Evolutionary conservation across 2,329 filamentous ascomycete species (phyloP).

Genomic region (Plenodomus tracheiphilus): DNA sequence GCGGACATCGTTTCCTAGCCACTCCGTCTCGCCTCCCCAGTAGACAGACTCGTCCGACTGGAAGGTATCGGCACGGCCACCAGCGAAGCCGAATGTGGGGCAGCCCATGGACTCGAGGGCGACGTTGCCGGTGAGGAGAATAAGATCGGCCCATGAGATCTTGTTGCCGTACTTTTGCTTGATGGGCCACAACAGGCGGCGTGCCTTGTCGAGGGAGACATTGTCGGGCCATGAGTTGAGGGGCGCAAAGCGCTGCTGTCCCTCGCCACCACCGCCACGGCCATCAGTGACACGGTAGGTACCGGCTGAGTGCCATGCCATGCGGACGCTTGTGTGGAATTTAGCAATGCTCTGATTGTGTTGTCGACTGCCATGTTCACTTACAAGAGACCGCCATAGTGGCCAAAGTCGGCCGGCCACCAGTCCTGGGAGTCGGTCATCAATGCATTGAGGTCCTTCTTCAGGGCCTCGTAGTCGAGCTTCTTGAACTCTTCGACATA

Average conservation of each 20-base stretch:
- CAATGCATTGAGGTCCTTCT: conserved; percentile 71
- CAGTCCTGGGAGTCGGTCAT: conserved; percentile 80
- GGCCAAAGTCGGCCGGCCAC: conserved; percentile 82
- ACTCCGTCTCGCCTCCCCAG: conserved; percentile 76
- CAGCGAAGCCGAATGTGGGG: conserved; percentile 73
- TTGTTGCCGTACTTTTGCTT: conserved; percentile 85
- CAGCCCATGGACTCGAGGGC: conserved; percentile 77
- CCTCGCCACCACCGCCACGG: conserved; percentile 72
- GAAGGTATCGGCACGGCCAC: conserved; percentile 72
- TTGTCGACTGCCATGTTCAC: conserved; percentile 3
- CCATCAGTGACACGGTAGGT: conserved; percentile 77
- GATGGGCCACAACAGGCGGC: conserved; percentile 76
- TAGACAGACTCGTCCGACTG: conserved; percentile 76
- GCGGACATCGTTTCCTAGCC: conserved; percentile 74
- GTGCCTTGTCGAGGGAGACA: conserved; percentile 76
- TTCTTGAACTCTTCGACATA: conserved; percentile 73
- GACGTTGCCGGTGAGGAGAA: conserved; percentile 74
- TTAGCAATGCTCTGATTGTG: conserved; percentile 6
- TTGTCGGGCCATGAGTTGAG: conserved; percentile 85
- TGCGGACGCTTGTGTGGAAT: conserved; percentile 57
- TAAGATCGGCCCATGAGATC: conserved; percentile 78
- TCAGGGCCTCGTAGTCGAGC: conserved; percentile 70
- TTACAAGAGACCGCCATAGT: conserved; percentile 75
- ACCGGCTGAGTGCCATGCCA: conserved; percentile 80
- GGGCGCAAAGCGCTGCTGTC: conserved; percentile 78